These are phyloP conservation scores for Lactifluus echinatus DNA, from an alignment of 768 basidiomycete species.

Conservation along the genomic window DNA sequence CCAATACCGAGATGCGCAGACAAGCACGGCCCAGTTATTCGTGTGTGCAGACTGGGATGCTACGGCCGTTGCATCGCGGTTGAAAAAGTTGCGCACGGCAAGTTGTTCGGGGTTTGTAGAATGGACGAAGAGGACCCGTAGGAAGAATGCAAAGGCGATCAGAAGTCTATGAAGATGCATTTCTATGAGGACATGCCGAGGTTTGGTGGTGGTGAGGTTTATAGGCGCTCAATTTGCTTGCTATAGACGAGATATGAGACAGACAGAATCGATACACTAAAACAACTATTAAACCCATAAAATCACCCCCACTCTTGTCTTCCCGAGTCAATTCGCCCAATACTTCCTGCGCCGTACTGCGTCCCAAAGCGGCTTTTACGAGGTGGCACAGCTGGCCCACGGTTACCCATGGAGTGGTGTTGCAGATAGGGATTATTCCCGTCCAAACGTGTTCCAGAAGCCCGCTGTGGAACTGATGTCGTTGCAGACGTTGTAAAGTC, in stretches of 20 bases:
- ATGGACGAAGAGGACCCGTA: not conserved
- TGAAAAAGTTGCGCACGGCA: conserved; percentile 7
- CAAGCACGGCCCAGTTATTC: conserved; percentile 98
- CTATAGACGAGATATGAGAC: not conserved
- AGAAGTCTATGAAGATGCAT: not conserved
- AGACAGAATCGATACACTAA: too few relatives aligned
- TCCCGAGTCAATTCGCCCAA: conserved; percentile 7
- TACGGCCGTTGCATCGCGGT: not conserved
- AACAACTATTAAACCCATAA: too few relatives aligned
- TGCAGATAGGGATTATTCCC: conserved; percentile 15
- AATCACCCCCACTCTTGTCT: too few relatives aligned
- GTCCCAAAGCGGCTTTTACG: conserved; percentile 15
- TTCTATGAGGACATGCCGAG: not conserved
- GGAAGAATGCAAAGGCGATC: conserved; percentile 1
- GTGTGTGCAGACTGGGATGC: conserved; percentile 48
- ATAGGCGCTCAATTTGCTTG: not conserved
- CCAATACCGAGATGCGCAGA: conserved; percentile 92
- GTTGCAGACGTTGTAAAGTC: conserved; percentile 32
- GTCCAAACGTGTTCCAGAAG: not conserved
- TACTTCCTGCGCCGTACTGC: not conserved
- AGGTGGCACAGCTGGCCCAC: conserved; percentile 1
- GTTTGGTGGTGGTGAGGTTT: too few relatives aligned
- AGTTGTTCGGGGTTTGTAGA: not conserved
- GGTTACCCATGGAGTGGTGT: conserved; percentile 1
- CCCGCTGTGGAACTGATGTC: conserved; percentile 3